Evolutionary conservation across 2,329 filamentous ascomycete species (phyloP).

Genomic region (Pseudocercospora crystallina): DNA sequence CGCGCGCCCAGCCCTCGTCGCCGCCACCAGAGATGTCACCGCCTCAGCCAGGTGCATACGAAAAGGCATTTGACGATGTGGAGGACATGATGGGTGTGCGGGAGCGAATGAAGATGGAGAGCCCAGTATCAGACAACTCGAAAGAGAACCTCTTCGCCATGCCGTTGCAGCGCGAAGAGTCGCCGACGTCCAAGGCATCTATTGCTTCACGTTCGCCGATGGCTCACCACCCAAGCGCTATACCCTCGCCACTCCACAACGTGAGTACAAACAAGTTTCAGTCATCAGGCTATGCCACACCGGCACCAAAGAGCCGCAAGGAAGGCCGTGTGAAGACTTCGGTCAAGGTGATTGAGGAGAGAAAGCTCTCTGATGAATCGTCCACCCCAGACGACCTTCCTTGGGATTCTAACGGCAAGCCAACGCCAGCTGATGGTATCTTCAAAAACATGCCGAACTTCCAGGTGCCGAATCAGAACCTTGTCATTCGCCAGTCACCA

Average conservation of each 20-base stretch:
- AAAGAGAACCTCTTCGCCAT: conserved; percentile 15
- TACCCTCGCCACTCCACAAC: conserved; percentile 30
- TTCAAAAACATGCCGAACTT: conserved; percentile 19
- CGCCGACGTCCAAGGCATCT: no score
- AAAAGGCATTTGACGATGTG: conserved; percentile 9
- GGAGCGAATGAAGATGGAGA: neutral
- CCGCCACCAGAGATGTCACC: neutral
- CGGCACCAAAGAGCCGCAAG: no score
- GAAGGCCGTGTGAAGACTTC: no score
- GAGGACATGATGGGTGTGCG: conserved; percentile 1
- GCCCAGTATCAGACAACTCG: conserved; percentile 5
- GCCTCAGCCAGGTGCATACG: conserved; percentile 2
- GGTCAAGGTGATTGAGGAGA: conserved; percentile 2
- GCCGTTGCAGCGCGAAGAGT: conserved; percentile 6
- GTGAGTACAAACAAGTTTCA: neutral
- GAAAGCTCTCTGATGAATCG: conserved; percentile 2
- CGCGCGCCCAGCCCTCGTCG: neutral
- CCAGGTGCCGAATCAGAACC: neutral
- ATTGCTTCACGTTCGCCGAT: conserved; percentile 15
- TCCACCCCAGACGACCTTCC: conserved; percentile 11
- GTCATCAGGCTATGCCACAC: no score
- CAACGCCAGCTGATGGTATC: conserved; percentile 13
- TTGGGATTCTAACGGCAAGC: conserved; percentile 12
- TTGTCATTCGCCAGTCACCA: conserved; percentile 13
- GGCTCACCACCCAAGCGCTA: conserved; percentile 27